Evolutionary conservation across 1,284 basidiomycete species (phyloP).

Genomic region (Ceratobasidium sp.): DNA sequence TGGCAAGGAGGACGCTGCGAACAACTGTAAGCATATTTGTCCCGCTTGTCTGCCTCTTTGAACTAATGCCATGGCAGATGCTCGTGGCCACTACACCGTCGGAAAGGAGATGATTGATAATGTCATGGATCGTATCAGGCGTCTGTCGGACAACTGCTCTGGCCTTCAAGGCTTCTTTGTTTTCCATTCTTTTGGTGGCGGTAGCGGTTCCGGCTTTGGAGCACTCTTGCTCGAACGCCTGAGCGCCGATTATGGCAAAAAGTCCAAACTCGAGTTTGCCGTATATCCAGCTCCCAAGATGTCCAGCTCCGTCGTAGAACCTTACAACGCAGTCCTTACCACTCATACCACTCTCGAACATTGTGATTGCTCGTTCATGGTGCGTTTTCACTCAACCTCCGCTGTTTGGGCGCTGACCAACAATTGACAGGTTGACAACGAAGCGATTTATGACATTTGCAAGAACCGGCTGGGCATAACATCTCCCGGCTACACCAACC

Average conservation of each 20-base stretch:
- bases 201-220: conserved; percentile 99
- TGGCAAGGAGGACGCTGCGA: conserved; percentile 99
- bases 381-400: conserved; percentile 56
- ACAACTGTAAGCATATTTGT: conserved; percentile 81
- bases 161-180: conserved; percentile 99
- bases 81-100: conserved; percentile 97
- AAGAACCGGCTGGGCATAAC: conserved; percentile 91
- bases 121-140: conserved; percentile 96
- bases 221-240: conserved; percentile 96
- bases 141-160: conserved; percentile 89
- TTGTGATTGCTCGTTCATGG: conserved; percentile 99
- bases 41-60: conserved; percentile 45
- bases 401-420: conserved; percentile 54
- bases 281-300: conserved; percentile 96
- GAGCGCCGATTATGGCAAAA: conserved; percentile 98
- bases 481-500: conserved; percentile 91
- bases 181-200: conserved; percentile 99
- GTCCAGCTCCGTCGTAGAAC: conserved; percentile 97
- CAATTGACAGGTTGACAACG: conserved; percentile 88
- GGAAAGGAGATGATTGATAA: conserved; percentile 86
- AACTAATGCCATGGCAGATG: conserved; percentile 67
- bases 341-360: conserved; percentile 99
- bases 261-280: conserved; percentile 98
- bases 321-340: conserved; percentile 98
- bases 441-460: conserved; percentile 99